These are phyloP conservation scores for Peterozyma xylosa DNA, from an alignment of 805 yeast species.

Conservation along the genomic window DNA sequence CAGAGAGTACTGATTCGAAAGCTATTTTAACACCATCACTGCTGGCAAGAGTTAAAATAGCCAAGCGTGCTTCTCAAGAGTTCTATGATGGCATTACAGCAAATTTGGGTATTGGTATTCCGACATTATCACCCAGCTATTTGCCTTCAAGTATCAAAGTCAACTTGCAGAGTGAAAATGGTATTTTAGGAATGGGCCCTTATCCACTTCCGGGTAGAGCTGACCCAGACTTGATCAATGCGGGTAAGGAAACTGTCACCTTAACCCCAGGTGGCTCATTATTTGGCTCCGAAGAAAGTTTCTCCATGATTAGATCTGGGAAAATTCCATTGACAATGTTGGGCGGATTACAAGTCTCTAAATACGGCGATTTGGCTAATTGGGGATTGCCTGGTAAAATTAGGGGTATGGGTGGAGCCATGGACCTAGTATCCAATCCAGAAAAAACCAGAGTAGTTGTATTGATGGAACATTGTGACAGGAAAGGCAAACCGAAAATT, in stretches of 20 bases:
- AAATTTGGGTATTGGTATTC: conserved; percentile 45
- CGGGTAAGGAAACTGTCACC: conserved; percentile 46
- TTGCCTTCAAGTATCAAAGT: conserved; percentile 28
- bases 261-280: conserved; percentile 36
- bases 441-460: conserved; percentile 35
- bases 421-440: conserved; percentile 44
- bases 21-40: conserved; percentile 1
- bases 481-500: conserved; percentile 38
- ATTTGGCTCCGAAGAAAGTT: conserved; percentile 44
- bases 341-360: conserved; percentile 44
- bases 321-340: conserved; percentile 33
- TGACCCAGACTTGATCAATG: conserved; percentile 40
- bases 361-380: conserved; percentile 41
- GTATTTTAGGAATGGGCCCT: conserved; percentile 43
- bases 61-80: conserved; percentile 37
- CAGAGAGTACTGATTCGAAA: neutral
- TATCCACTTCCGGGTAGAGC: conserved; percentile 33
- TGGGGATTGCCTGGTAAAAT: conserved; percentile 46
- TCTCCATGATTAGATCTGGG: conserved; percentile 41
- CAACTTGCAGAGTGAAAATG: conserved; percentile 40
- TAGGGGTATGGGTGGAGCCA: conserved; percentile 49
- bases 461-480: conserved; percentile 40
- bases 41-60: conserved; percentile 25
- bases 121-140: conserved; percentile 37
- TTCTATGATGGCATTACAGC: conserved; percentile 34